Evolutionary conservation across 345 rosid species (phyloP), one percentile per base, ranked within the genome.

Genomic region (Aquilaria malaccensis): DNA sequence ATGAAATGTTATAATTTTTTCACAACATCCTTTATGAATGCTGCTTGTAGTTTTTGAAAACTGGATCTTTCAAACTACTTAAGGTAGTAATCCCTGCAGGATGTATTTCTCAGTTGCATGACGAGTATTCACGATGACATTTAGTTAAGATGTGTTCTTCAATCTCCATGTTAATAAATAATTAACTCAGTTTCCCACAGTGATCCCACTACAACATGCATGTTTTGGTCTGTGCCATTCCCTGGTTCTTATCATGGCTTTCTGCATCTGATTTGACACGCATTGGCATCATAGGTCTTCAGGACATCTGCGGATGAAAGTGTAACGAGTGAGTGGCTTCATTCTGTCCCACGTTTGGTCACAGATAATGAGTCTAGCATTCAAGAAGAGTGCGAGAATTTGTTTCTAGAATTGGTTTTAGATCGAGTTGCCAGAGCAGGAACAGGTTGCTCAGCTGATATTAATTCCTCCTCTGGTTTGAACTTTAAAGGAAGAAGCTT

Each of bases 331-430:
- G 97, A 94, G 76, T 88, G 99, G 99, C 83, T 94, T 52, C 94
- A 86, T 73, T 84, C 92, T 61, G 81, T 94, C 67, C 97, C 99
- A 30, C 86, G 91, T 68, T 74, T 86, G 74, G 77, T 90, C 67
- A 61, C 82, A 66, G 97, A 94, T 73, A 90, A 84, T 61, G 99
- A 94, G 74, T 66, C 89, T 47, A 94, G 87, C 79, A 83, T 94
- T 69, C 99, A 94, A 72, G 96, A 88, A 79, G 97, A 90, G 75
- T 86, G 99, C 51, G 97, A 90, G 79, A 90, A 74, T 58, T 72
- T 94, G 85, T 94, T 94, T 75, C 69, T 79, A 54, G 97, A 94
- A 76, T 74, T 94, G 67, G 86, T 94, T 52, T 58, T 89, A 73
- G 95, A 90, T 56, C 72, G 85, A 33, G 72, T 94, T 63, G 81